These are phyloP conservation scores for Colletotrichum tanaceti DNA, from an alignment of 2,329 filamentous ascomycete species.

Conservation along the genomic window DNA sequence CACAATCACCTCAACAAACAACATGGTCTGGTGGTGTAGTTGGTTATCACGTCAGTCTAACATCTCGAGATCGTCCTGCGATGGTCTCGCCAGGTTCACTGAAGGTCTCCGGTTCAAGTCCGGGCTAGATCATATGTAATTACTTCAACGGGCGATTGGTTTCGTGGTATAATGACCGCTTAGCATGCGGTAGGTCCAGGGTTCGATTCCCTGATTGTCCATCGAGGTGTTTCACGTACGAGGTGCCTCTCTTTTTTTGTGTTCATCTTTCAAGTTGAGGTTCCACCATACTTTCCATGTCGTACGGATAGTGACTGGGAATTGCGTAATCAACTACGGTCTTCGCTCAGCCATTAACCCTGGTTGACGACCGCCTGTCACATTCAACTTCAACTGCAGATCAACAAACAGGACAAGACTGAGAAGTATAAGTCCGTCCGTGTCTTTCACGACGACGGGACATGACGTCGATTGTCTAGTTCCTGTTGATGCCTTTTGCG, in stretches of 20 bases:
- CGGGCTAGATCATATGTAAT: slow-evolving; percentile 11
- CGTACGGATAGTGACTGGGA: too few relatives aligned
- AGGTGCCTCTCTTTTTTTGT: background rate
- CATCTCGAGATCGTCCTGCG: slow-evolving; percentile 36
- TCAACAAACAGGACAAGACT: too few relatives aligned
- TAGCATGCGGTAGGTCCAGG: slow-evolving; percentile 24
- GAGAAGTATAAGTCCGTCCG: too few relatives aligned
- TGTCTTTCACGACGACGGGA: background rate
- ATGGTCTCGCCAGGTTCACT: background rate
- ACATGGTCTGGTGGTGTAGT: slow-evolving; percentile 49
- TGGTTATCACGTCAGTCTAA: slow-evolving; percentile 64
- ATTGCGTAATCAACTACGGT: too few relatives aligned
- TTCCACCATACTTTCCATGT: too few relatives aligned
- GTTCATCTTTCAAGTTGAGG: too few relatives aligned
- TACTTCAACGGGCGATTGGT: slow-evolving; percentile 12
- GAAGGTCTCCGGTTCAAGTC: slow-evolving; percentile 22
- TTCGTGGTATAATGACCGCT: slow-evolving; percentile 29
- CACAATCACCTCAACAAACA: background rate
- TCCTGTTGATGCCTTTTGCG: background rate
- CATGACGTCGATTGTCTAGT: slow-evolving; percentile 10
- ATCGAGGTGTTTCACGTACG: background rate
- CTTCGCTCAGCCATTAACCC: background rate
- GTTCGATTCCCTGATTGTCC: slow-evolving; percentile 30
- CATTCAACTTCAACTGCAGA: too few relatives aligned
- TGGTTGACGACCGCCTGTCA: too few relatives aligned